phyloP scores from a whole-genome alignment of 805 yeast genomes.

The Saturnispora kantuleensis region DNA sequence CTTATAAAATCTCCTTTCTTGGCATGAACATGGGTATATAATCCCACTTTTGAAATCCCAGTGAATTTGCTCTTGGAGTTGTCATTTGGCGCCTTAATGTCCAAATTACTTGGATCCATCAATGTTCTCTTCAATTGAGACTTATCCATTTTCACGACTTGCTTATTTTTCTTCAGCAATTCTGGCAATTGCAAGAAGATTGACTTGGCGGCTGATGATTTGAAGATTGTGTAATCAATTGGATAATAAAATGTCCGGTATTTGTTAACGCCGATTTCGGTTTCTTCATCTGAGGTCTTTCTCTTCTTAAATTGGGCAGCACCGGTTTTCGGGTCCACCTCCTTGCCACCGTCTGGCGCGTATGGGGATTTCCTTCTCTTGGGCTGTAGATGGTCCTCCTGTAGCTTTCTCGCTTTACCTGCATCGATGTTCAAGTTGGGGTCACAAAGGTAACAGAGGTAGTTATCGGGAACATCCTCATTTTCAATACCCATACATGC shows the following conservation, averaged over 20 bases:
- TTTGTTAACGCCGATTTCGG: constrained; percentile 32
- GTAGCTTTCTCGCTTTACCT: constrained; percentile 24
- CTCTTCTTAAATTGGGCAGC: constrained; percentile 19
- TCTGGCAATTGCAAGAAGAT: constrained; percentile 20
- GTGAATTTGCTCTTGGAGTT: constrained; percentile 46
- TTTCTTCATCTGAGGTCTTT: constrained; percentile 30
- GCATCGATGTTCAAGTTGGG: constrained; percentile 33
- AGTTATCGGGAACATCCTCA: constrained; percentile 73
- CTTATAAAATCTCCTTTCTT: constrained; percentile 41
- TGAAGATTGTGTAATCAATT: constrained; percentile 37
- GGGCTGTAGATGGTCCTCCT: constrained; percentile 28
- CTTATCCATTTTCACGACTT: constrained; percentile 16
- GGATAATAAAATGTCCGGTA: constrained; percentile 46
- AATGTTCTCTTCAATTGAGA: constrained; percentile 20
- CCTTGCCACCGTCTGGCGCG: constrained; percentile 4
- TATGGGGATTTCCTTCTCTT: constrained; percentile 21
- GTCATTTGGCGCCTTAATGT: constrained; percentile 51
- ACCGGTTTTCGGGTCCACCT: constrained; percentile 6
- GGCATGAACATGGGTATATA: constrained; percentile 36
- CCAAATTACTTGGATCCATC: constrained; percentile 9
- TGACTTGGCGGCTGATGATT: constrained; percentile 27
- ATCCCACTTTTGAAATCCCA: constrained; percentile 63
- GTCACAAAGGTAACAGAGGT: constrained; percentile 71
- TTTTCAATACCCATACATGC: constrained; percentile 73
- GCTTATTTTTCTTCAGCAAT: constrained; percentile 16